A percentile compares a stretch with the other conserved stretches of the same genome.
Conservation (phyloP, 2,329 filamentous ascomycete genomes). For the Colletotrichum sp. region DNA sequence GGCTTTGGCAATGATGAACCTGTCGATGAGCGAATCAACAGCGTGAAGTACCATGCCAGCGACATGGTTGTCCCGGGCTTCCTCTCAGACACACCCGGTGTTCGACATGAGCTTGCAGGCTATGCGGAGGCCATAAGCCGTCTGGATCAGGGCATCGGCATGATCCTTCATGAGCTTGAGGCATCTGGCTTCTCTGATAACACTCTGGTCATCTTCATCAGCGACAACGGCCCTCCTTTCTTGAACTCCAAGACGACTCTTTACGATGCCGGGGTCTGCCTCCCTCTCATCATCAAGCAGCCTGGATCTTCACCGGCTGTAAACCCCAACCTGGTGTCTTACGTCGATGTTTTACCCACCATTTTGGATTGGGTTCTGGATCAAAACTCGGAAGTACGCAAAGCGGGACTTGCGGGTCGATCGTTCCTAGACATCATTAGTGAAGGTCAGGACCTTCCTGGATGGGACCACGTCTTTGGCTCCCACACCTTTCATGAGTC, state of each 20-base stretch:
- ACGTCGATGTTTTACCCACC: neutral
- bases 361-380: neutral
- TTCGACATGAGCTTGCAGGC: slow-evolving; percentile 45
- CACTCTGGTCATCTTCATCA: slow-evolving; percentile 51
- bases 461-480: slow-evolving; percentile 47
- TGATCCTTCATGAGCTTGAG: neutral
- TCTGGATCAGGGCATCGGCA: neutral
- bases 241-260: slow-evolving; percentile 57
- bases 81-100: slow-evolving; percentile 40
- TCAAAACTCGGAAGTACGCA: neutral
- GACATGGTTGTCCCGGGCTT: slow-evolving; percentile 22
- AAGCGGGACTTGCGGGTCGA: neutral
- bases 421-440: neutral
- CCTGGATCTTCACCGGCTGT: neutral
- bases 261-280: slow-evolving; percentile 36
- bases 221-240: slow-evolving; percentile 54
- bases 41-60: neutral
- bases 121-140: slow-evolving; percentile 29
- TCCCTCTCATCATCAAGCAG: neutral
- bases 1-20: neutral
- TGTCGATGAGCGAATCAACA: neutral
- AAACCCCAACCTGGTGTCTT: neutral
- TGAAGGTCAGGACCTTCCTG: slow-evolving; percentile 17
- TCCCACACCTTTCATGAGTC: slow-evolving; percentile 58
- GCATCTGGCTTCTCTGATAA: slow-evolving; percentile 31